Evolutionary conservation across 2,329 filamentous ascomycete species (phyloP).

Genomic region (Cephalotrichum gorgonifer): DNA sequence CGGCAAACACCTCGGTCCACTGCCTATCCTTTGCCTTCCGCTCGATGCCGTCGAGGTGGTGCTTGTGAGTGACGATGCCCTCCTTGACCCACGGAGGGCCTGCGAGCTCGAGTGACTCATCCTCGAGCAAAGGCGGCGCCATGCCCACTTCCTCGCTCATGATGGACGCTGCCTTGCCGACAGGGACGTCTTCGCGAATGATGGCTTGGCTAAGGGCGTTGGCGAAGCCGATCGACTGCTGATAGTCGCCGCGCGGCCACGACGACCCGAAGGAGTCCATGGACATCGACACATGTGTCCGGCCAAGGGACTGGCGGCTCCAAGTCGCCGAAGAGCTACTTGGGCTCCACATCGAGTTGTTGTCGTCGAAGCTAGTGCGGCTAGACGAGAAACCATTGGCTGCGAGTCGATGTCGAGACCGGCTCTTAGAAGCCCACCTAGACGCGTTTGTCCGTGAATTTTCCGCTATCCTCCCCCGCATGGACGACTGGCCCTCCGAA

Average conservation of each 20-base stretch:
- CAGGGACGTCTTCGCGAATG: conserved; percentile 63
- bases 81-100: conserved; percentile 99
- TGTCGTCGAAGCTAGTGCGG: conserved; percentile 87
- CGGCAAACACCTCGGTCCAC: conserved; percentile 92
- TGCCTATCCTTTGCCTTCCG: conserved; percentile 90
- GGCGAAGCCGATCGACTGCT: conserved; percentile 94
- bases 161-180: conserved; percentile 33
- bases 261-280: conserved; percentile 80
- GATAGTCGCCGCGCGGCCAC: conserved; percentile 69
- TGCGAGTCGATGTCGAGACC: conserved; percentile 61
- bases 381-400: conserved; percentile 81
- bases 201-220: conserved; percentile 95
- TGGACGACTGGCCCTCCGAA: conserved; percentile 64
- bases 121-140: conserved; percentile 64
- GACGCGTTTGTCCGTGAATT: conserved; percentile 40
- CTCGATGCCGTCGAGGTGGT: conserved; percentile 82
- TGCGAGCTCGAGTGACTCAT: conserved; percentile 81
- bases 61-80: conserved; percentile 90
- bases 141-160: conserved; percentile 51
- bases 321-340: conserved; percentile 78
- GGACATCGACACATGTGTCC: conserved; percentile 84
- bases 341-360: conserved; percentile 83
- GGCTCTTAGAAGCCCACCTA: conserved; percentile 76
- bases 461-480: conserved; percentile 62
- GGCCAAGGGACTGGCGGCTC: conserved; percentile 87